Percentiles rank a stretch among this genome's conserved stretches.
phyloP scores from a whole-genome alignment of 345 rosid genomes.

The Salix koriyanagi region DNA sequence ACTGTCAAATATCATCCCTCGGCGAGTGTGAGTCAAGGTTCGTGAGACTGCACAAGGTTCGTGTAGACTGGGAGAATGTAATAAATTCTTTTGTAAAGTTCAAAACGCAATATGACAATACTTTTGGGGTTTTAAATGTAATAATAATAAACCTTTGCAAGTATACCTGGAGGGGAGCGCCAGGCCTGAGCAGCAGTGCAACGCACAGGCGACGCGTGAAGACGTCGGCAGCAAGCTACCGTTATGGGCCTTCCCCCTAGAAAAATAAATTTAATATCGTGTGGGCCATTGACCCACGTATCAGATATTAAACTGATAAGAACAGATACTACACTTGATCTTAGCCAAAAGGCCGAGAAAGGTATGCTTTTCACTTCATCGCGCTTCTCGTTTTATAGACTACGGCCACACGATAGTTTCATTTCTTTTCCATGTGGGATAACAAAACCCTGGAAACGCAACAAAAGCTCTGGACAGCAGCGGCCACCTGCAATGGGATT shows the following conservation, averaged over 20 bases:
- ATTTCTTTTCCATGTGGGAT: neutral
- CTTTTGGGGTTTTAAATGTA: too few species aligned
- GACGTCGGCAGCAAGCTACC: conserved; percentile 13
- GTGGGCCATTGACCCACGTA: neutral
- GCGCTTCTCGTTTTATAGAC: neutral
- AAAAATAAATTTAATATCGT: conserved; percentile 19
- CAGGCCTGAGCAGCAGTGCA: conserved; percentile 11
- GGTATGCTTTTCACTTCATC: neutral
- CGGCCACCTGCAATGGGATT: neutral
- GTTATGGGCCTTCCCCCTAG: accelerated
- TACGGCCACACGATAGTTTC: accelerated
- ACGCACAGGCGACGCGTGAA: conserved; percentile 1
- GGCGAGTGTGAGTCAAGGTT: too few species aligned
- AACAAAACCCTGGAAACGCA: neutral
- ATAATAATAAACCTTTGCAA: too few species aligned
- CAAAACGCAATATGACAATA: too few species aligned
- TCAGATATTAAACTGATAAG: conserved; percentile 16
- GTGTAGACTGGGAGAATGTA: too few species aligned
- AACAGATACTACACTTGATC: conserved; percentile 32
- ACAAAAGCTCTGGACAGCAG: neutral
- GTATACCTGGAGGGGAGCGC: neutral
- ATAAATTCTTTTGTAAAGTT: too few species aligned
- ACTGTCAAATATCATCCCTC: too few species aligned
- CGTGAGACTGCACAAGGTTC: too few species aligned
- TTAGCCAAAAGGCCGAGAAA: conserved; percentile 70